Evolutionary conservation across 2,329 filamentous ascomycete species (phyloP).

Genomic region (Aspergillus hortae): DNA sequence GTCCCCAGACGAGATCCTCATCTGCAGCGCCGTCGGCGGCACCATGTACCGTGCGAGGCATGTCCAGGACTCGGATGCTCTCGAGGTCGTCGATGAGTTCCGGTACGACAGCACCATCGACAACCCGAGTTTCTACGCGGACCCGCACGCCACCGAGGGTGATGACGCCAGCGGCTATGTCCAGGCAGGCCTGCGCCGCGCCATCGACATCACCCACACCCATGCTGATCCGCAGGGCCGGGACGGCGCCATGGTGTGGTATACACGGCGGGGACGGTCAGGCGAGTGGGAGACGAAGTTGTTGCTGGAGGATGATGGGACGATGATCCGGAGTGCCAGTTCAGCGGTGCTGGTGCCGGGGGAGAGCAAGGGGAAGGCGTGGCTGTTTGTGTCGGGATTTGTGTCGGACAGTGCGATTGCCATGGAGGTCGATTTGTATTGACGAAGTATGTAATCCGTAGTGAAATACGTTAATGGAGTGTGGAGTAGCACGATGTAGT

Average conservation of each 20-base stretch:
- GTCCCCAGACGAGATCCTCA: slow-evolving; percentile 29
- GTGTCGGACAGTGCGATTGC: slow-evolving; percentile 49
- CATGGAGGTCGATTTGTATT: slow-evolving; percentile 50
- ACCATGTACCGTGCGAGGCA: slow-evolving; percentile 41
- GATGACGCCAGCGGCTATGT: slow-evolving; percentile 55
- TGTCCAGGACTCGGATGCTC: slow-evolving; percentile 30
- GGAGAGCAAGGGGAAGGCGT: slow-evolving; percentile 50
- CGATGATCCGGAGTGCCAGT: slow-evolving; percentile 48
- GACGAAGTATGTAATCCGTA: too few relatives aligned
- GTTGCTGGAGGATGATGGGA: slow-evolving; percentile 58
- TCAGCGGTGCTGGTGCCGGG: slow-evolving; percentile 53
- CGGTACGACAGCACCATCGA: slow-evolving; percentile 48
- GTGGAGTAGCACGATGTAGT: too few relatives aligned
- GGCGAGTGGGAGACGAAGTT: slow-evolving; percentile 44
- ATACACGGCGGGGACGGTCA: slow-evolving; percentile 23
- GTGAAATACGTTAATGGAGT: too few relatives aligned
- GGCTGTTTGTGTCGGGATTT: slow-evolving; percentile 59
- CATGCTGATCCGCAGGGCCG: slow-evolving; percentile 32
- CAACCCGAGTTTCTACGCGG: slow-evolving; percentile 57
- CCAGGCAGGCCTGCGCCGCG: slow-evolving; percentile 46
- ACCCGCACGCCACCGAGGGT: slow-evolving; percentile 46
- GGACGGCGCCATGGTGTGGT: slow-evolving; percentile 50
- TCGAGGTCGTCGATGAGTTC: slow-evolving; percentile 41
- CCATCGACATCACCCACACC: slow-evolving; percentile 33
- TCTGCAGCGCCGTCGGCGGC: slow-evolving; percentile 44